Evolutionary conservation across 2,329 filamentous ascomycete species (phyloP).

Genomic region (Akanthomyces muscarius): DNA sequence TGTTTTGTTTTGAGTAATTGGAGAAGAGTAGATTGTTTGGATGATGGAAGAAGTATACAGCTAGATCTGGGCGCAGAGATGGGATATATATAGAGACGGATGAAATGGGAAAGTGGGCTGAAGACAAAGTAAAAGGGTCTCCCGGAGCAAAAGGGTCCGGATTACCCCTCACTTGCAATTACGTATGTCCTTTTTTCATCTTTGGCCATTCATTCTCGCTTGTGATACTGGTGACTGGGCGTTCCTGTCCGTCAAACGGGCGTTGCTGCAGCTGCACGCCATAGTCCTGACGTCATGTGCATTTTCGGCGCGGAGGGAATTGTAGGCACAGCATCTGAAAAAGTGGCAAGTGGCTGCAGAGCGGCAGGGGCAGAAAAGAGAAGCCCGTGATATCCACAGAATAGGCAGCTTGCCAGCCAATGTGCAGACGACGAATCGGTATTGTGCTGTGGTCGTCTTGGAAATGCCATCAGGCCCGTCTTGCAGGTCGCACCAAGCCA

Average conservation of each 20-base stretch:
- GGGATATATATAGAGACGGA: conserved; percentile 13
- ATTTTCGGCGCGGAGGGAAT: not conserved
- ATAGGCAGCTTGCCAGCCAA: not conserved
- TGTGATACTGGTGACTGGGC: conserved; percentile 11
- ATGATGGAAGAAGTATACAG: conserved; percentile 19
- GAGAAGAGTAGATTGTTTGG: conserved; percentile 14
- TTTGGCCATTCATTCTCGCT: not conserved
- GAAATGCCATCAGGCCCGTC: not conserved
- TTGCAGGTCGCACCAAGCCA: conserved; percentile 1
- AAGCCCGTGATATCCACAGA: not conserved
- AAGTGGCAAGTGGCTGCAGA: not conserved
- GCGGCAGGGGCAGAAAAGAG: not conserved
- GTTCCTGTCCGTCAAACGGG: conserved; percentile 12
- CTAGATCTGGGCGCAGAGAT: conserved; percentile 24
- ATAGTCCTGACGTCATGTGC: conserved; percentile 14
- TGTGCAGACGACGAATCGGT: not conserved
- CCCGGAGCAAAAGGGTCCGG: not conserved
- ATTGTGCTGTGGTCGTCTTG: not conserved
- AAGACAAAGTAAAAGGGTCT: conserved; percentile 1
- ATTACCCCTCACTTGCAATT: conserved; percentile 14
- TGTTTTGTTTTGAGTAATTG: conserved; percentile 20
- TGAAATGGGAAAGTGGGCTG: conserved; percentile 8
- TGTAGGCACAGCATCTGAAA: not conserved
- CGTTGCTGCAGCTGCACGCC: not conserved
- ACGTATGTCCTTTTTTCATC: conserved; percentile 1